phyloP scores from a whole-genome alignment of 208 protist species.

The Trypanosoma congolense region DNA sequence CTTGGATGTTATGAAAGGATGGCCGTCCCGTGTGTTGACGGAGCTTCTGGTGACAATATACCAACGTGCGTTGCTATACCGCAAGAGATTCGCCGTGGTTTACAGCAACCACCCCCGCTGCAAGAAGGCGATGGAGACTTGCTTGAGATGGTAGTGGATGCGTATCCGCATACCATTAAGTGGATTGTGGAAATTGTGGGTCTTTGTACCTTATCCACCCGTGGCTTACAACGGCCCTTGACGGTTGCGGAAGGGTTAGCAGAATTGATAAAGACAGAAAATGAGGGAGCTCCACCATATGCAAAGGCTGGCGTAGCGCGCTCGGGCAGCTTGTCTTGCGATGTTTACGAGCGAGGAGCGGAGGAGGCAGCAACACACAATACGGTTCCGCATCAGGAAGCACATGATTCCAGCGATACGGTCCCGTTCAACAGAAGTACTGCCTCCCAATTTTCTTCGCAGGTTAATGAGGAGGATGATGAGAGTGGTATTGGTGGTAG shows the following conservation, averaged over 20 bases:
- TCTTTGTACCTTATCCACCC: not conserved
- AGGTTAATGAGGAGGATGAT: slow-evolving; percentile 8
- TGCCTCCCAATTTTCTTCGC: slow-evolving; percentile 4
- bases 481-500: slow-evolving; percentile 8
- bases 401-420: not conserved
- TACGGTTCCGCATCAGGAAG: not conserved
- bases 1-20: slow-evolving; percentile 20
- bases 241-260: slow-evolving; percentile 1
- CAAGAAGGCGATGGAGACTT: slow-evolving; percentile 3
- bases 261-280: not conserved
- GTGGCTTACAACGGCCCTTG: not conserved
- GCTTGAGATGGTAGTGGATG: slow-evolving; percentile 8
- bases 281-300: not conserved
- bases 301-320: not conserved
- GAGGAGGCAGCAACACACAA: not conserved
- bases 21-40: not conserved
- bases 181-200: slow-evolving; percentile 17
- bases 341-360: not conserved
- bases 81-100: slow-evolving; percentile 22
- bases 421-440: not conserved
- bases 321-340: not conserved
- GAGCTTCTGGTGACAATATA: not conserved
- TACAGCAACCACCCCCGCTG: not conserved
- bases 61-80: slow-evolving; percentile 4
- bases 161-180: slow-evolving; percentile 15